Evolutionary conservation across 805 yeast genomes (phyloP).

Genomic region (Wickerhamomyces ciferrii): DNA sequence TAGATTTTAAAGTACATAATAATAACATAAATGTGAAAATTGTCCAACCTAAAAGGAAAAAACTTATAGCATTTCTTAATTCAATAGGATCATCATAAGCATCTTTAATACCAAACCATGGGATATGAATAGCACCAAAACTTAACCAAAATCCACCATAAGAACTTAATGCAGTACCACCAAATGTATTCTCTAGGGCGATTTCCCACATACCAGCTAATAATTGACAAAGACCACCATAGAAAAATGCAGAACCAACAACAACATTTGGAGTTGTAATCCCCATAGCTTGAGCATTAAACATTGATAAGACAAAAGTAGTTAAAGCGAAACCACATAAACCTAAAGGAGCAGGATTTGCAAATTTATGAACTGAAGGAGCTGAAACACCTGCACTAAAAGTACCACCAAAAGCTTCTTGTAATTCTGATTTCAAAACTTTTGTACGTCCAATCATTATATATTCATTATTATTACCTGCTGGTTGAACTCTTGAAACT

Average conservation of each 20-base stretch:
- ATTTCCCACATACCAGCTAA: conserved; percentile 66
- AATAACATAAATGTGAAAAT: conserved; percentile 52
- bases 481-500: neutral
- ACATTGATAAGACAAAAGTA: conserved; percentile 53
- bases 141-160: conserved; percentile 72
- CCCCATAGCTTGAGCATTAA: conserved; percentile 50
- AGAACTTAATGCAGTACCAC: conserved; percentile 56
- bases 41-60: conserved; percentile 61
- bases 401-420: conserved; percentile 77
- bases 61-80: conserved; percentile 48
- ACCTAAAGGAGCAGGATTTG: conserved; percentile 65
- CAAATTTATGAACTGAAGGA: conserved; percentile 53
- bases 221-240: conserved; percentile 58
- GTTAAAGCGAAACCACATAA: conserved; percentile 57
- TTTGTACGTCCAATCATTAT: conserved; percentile 68
- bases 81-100: conserved; percentile 41
- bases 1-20: conserved; percentile 55
- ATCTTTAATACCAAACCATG: conserved; percentile 52
- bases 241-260: conserved; percentile 53
- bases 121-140: conserved; percentile 53
- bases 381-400: conserved; percentile 62
- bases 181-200: conserved; percentile 60
- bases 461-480: conserved; percentile 52
- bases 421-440: conserved; percentile 55
- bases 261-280: conserved; percentile 46